Evolutionary conservation across 495 filamentous ascomycete species (phyloP).

Genomic region (Umbilicaria muhlenbergii): DNA sequence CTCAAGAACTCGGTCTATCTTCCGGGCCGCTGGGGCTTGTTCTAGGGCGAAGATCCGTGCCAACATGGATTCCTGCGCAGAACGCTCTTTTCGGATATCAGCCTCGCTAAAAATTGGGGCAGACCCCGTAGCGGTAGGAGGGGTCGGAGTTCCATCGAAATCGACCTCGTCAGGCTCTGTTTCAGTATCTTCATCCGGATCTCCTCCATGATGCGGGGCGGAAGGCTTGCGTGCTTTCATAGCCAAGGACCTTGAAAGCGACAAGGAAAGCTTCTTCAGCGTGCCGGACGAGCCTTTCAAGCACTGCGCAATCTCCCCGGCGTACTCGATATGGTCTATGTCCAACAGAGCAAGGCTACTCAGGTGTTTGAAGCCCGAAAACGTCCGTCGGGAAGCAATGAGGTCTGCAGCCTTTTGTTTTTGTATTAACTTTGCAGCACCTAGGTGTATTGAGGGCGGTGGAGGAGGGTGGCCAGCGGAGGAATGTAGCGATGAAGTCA

Average conservation of each 20-base stretch:
- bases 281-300: conserved; percentile 32
- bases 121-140: not conserved
- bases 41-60: conserved; percentile 34
- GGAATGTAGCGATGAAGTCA: not conserved
- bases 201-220: conserved; percentile 9
- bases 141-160: conserved; percentile 13
- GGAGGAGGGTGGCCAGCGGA: conserved; percentile 3
- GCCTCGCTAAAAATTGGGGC: conserved; percentile 10
- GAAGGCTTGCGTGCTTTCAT: conserved; percentile 33
- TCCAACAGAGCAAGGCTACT: conserved; percentile 37
- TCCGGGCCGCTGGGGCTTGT: not conserved
- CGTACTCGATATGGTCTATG: conserved; percentile 37
- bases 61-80: conserved; percentile 37
- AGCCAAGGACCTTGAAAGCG: conserved; percentile 37
- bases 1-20: conserved; percentile 10
- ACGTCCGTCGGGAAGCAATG: conserved; percentile 20
- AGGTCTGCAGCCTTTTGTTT: too few relatives aligned
- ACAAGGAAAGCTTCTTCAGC: conserved; percentile 36
- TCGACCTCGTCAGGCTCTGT: conserved; percentile 35
- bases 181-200: conserved; percentile 26
- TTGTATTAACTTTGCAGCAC: not conserved
- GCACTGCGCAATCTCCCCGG: conserved; percentile 36
- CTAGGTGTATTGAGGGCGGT: not conserved
- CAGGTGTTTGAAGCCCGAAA: conserved; percentile 40
- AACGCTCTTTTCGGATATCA: conserved; percentile 28